Evolutionary conservation across 148 eudicot genomes (phyloP).

Genomic region (Chenopodium quinoa): DNA sequence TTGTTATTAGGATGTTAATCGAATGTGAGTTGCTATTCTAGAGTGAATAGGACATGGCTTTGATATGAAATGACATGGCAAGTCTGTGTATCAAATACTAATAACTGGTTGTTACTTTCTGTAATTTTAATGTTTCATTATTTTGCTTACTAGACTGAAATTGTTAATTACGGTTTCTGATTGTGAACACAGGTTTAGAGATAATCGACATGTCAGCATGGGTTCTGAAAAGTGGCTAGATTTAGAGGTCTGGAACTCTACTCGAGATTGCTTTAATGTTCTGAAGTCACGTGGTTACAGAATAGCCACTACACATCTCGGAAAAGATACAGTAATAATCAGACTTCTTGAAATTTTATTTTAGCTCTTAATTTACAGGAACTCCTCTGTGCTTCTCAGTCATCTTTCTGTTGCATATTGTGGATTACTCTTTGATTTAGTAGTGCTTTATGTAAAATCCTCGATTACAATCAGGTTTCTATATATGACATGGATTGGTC

Average conservation of each 20-base stretch:
- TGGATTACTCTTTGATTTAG: background rate
- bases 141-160: background rate
- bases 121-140: background rate
- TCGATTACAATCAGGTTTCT: conserved; percentile 54
- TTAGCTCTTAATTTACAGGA: background rate
- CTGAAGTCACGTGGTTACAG: conserved; percentile 88
- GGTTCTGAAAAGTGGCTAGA: conserved; percentile 99
- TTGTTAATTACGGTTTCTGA: conserved; percentile 3
- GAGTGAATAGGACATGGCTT: background rate
- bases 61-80: conserved; percentile 2
- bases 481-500: conserved; percentile 89
- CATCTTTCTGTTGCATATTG: background rate
- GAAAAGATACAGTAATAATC: conserved; percentile 60
- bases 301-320: conserved; percentile 80
- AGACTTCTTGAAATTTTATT: background rate
- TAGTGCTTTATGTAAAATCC: background rate
- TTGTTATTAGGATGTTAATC: background rate
- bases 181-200: conserved; percentile 60
- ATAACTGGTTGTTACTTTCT: background rate
- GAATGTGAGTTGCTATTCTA: background rate
- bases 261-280: conserved; percentile 68
- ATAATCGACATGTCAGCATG: conserved; percentile 91
- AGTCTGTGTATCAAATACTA: background rate
- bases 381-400: background rate
- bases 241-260: conserved; percentile 83